Evolutionary conservation across 2,329 filamentous ascomycete species (phyloP).

Genomic region (Fusarium sp.): DNA sequence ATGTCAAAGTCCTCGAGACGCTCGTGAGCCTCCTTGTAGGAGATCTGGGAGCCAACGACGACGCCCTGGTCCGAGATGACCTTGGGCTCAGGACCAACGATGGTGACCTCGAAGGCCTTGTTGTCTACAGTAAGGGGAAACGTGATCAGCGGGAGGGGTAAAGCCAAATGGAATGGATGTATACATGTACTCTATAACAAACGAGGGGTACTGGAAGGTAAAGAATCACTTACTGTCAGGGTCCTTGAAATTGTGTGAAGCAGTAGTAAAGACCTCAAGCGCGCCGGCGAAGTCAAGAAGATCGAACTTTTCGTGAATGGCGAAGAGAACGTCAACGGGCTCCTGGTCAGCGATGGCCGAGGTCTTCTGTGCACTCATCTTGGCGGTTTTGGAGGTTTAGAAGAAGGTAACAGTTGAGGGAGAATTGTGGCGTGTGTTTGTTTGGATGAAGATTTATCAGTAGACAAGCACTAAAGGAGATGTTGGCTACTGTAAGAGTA

Average conservation of each 20-base stretch:
- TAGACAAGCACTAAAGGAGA: constrained; percentile 33
- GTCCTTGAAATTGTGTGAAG: constrained; percentile 67
- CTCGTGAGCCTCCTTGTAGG: constrained; percentile 82
- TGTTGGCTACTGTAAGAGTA: constrained; percentile 29
- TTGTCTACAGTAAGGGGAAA: constrained; percentile 56
- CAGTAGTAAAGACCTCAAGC: constrained; percentile 64
- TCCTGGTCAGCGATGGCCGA: constrained; percentile 70
- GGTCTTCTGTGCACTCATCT: constrained; percentile 70
- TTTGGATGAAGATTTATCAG: constrained; percentile 21
- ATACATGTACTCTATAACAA: background rate
- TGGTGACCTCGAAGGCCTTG: constrained; percentile 71
- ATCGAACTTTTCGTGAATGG: constrained; percentile 71
- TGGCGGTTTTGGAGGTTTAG: constrained; percentile 52
- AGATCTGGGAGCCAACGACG: constrained; percentile 79
- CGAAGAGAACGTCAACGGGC: constrained; percentile 71
- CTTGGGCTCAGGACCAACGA: constrained; percentile 66
- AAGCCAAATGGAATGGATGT: constrained; percentile 18
- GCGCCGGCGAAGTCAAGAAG: constrained; percentile 70
- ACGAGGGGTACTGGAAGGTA: constrained; percentile 10
- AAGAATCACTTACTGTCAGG: constrained; percentile 58
- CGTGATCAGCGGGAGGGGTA: constrained; percentile 46
- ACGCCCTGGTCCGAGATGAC: constrained; percentile 73
- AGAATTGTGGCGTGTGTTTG: constrained; percentile 37
- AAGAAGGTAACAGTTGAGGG: constrained; percentile 41
- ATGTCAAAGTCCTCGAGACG: constrained; percentile 82